phyloP scores from a whole-genome alignment of 805 yeast genomes.

The Nakazawaea peltata region DNA sequence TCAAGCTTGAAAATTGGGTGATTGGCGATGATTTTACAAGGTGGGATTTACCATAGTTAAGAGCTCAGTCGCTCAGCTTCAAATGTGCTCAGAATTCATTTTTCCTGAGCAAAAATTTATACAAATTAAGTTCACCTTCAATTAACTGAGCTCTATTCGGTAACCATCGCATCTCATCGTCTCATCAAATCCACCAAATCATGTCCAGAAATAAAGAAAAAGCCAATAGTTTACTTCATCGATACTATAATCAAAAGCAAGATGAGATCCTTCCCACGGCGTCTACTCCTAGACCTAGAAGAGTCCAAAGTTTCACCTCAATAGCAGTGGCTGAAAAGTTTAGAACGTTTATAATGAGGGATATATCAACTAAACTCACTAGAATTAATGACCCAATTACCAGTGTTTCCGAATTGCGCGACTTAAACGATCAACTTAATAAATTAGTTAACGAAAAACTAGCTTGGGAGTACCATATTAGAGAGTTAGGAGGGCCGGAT shows the following conservation, averaged over 20 bases:
- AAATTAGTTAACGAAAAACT: constrained; percentile 55
- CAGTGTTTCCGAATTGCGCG: constrained; percentile 59
- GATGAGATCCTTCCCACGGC: constrained; percentile 21
- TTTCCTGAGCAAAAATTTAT: too few species aligned
- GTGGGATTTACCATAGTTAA: too few species aligned
- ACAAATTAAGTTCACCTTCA: too few species aligned
- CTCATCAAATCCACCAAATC: too few species aligned
- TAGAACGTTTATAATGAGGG: constrained; percentile 53
- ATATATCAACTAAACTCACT: constrained; percentile 53
- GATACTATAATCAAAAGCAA: constrained; percentile 57
- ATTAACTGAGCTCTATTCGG: too few species aligned
- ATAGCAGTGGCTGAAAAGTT: constrained; percentile 65
- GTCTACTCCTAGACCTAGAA: constrained; percentile 51
- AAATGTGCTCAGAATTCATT: too few species aligned
- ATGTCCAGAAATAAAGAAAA: constrained; percentile 79
- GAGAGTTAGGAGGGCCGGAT: constrained; percentile 68
- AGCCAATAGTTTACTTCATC: constrained; percentile 60
- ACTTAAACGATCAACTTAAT: constrained; percentile 68
- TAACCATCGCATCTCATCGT: too few species aligned
- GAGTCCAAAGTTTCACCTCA: constrained; percentile 41
- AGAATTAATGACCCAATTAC: constrained; percentile 53
- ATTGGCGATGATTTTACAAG: not conserved
- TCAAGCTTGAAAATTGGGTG: not conserved
- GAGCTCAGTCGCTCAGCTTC: too few species aligned
- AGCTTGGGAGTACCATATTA: constrained; percentile 75